Evolutionary conservation across 495 filamentous ascomycete species (phyloP), one percentile per base, ranked within the genome.

Genomic region (Podospora australis): DNA sequence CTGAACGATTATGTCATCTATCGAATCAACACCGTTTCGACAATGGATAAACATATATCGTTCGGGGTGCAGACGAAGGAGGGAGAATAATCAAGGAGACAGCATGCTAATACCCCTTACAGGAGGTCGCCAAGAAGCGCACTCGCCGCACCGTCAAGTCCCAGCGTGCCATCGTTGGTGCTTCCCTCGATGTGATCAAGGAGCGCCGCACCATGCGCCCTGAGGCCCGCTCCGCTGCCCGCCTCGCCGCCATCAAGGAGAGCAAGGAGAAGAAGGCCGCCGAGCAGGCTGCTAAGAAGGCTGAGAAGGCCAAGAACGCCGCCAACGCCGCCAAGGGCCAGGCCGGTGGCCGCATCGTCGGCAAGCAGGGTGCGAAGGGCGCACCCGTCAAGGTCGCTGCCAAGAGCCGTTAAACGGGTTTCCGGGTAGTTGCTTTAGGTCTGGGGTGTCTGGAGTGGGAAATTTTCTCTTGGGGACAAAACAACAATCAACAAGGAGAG

Each of bases 81-180:
- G 14, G 20, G 22, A 23, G 29, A 34, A 39, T 14, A 17, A n/a
- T 7, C 9, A 41, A 38, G 34, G 22, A 32, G 44, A 56, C 44
- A 39, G 44, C 50, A 38, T 65, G 56, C 76, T 80, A 65, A 81
- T 73, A 52, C 43, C 45, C 53, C 44, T 25, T 48, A 78, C 71
- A 99, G 92, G 92, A 99, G 83, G 82, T 94, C 64, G 88, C 90
- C 77, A 99, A 99, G 86, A 96, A 96, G 83, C 90, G 92, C 67
- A 89, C 90, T 55, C 94, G 92, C 81, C 88, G 89, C 66, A 90
- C 88, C 60, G 86, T 99, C 76, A 99, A 99, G 86, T 73, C 84
- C 70, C 92, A 99, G 81, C 90, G 92, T 78, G 89, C 87, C 66
- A 94, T 99, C 79, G 92, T 97, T 66, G 92, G 92, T 80, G 90